Evolutionary conservation across 1,139 yeast species (phyloP).

Genomic region (Nematodospora anomalae): DNA sequence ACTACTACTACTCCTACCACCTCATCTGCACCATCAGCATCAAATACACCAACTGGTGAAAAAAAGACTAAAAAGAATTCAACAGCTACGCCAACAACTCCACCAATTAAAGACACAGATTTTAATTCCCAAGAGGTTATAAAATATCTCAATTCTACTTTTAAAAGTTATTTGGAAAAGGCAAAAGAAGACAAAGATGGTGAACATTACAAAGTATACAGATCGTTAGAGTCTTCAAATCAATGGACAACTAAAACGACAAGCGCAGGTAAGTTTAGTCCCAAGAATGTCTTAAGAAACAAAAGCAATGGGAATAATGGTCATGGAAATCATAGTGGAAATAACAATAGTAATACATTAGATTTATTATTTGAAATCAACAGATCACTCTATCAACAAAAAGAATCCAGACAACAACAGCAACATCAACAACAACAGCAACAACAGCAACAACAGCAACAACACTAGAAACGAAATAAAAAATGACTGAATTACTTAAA

Average conservation of each 20-base stretch:
- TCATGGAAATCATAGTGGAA: constrained; percentile 2
- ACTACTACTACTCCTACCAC: constrained; percentile 1
- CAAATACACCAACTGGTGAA: constrained; percentile 6
- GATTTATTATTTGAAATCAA: constrained; percentile 24
- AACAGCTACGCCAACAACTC: constrained; percentile 1
- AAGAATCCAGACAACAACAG: constrained; percentile 1
- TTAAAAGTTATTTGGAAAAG: constrained; percentile 17
- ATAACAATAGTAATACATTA: constrained; percentile 10
- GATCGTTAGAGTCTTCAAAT: constrained; percentile 24
- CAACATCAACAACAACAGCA: not conserved
- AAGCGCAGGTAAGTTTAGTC: constrained; percentile 8
- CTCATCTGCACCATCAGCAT: constrained; percentile 6
- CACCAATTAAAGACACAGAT: constrained; percentile 2
- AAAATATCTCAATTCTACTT: constrained; percentile 19
- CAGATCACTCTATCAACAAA: constrained; percentile 21
- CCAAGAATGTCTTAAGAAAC: constrained; percentile 19
- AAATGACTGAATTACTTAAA: no score
- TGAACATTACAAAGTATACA: constrained; percentile 19
- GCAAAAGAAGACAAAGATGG: constrained; percentile 21
- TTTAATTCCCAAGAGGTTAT: constrained; percentile 21
- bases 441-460: no score
- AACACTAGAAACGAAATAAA: not conserved
- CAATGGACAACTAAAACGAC: constrained; percentile 22
- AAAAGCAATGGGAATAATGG: constrained; percentile 4
- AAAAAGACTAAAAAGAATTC: constrained; percentile 5